Evolutionary conservation across 495 filamentous ascomycete genomes (phyloP).

Genomic region (Penicillium taxi): DNA sequence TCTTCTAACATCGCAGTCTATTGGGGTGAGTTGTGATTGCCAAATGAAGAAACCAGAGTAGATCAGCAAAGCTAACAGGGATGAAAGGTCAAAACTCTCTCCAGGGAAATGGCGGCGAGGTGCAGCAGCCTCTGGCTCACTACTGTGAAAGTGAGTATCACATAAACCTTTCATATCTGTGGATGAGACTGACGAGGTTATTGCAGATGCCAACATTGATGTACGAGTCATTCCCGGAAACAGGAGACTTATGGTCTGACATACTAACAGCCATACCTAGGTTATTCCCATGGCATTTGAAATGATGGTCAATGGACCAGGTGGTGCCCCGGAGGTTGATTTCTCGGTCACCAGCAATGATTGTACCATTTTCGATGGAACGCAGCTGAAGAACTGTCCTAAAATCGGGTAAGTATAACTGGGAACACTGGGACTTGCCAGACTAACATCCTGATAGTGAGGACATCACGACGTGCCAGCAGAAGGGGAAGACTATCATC

Average conservation of each 20-base stretch:
- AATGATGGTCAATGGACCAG: slow-evolving; percentile 41
- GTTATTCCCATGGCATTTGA: slow-evolving; percentile 58
- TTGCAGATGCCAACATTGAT: slow-evolving; percentile 32
- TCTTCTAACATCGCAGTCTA: slow-evolving; percentile 51
- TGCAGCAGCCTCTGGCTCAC: slow-evolving; percentile 46
- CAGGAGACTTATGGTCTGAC: neutral
- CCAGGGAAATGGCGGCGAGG: slow-evolving; percentile 31
- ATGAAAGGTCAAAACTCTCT: slow-evolving; percentile 52
- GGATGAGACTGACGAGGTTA: neutral
- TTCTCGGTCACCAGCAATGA: slow-evolving; percentile 52
- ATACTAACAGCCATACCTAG: slow-evolving; percentile 20
- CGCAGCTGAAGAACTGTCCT: slow-evolving; percentile 51
- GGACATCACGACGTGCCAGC: slow-evolving; percentile 61
- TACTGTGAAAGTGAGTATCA: slow-evolving; percentile 51
- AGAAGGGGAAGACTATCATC: slow-evolving; percentile 55
- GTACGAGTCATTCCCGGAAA: slow-evolving; percentile 14
- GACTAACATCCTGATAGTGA: slow-evolving; percentile 20
- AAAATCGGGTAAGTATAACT: slow-evolving; percentile 45
- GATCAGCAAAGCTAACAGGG: neutral
- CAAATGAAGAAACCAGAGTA: neutral
- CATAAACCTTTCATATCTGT: neutral
- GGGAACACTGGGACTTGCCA: neutral
- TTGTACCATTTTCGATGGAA: slow-evolving; percentile 51
- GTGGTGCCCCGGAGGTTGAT: slow-evolving; percentile 48
- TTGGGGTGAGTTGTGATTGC: slow-evolving; percentile 42